Evolutionary conservation across 345 rosid species (phyloP).

Genomic region (Melaleuca quinquenervia): DNA sequence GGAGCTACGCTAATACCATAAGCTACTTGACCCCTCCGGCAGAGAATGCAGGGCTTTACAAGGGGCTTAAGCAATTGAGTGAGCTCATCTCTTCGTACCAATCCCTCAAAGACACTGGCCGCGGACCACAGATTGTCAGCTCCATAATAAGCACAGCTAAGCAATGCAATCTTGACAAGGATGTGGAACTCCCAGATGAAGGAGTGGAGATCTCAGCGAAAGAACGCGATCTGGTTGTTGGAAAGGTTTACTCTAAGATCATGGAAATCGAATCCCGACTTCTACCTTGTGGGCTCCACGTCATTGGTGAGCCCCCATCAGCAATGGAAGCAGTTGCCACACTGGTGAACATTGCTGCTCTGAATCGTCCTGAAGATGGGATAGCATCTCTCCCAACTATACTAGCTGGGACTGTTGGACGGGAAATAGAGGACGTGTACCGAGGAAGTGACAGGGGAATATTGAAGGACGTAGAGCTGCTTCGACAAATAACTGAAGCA

Average conservation of each 20-base stretch:
- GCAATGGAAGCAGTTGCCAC: conserved; percentile 98
- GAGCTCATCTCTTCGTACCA: conserved; percentile 97
- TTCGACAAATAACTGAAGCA: conserved; percentile 85
- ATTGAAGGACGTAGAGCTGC: conserved; percentile 92
- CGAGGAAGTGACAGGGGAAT: conserved; percentile 84
- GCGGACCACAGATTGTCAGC: conserved; percentile 87
- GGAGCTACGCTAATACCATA: conserved; percentile 95
- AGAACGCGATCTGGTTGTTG: conserved; percentile 85
- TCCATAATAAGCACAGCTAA: conserved; percentile 89
- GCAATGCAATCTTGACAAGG: conserved; percentile 97
- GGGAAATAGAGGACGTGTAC: conserved; percentile 77
- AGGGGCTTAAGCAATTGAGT: conserved; percentile 91
- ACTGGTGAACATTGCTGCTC: conserved; percentile 85
- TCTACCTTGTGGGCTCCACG: conserved; percentile 91
- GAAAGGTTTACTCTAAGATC: conserved; percentile 93
- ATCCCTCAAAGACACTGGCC: conserved; percentile 89
- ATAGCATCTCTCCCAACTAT: conserved; percentile 70
- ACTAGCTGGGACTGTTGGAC: conserved; percentile 71
- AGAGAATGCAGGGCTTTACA: conserved; percentile 98
- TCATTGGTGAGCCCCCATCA: conserved; percentile 97
- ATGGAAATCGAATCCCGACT: conserved; percentile 99
- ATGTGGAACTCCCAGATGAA: conserved; percentile 84
- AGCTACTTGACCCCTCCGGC: conserved; percentile 99
- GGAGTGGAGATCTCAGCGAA: conserved; percentile 54
- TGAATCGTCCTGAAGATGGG: conserved; percentile 80